Evolutionary conservation across 164 flowering plant genomes (phyloP), one percentile per base, ranked within the genome.

Genomic region (Vitis cinerea): DNA sequence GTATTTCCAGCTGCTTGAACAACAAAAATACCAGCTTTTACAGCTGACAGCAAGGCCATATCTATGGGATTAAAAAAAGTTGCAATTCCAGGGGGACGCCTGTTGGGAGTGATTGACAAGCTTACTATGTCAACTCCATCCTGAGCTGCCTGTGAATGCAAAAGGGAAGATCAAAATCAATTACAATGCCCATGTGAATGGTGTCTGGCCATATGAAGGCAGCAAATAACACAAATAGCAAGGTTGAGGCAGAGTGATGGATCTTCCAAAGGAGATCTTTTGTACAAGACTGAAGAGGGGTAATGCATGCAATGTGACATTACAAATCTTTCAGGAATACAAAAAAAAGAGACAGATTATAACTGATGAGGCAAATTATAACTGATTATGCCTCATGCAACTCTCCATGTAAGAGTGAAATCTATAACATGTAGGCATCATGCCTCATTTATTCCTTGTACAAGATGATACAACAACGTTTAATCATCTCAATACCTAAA

Each of bases 1-100:
- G 99, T 95, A 69, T 95, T 95, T 7, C 99, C 99, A 27, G 99
- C 98, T 68, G 99, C 99, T 83, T 95, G 99, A 69, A 95, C 93
- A 49, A 88, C 97, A 83, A 95, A 95, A 30, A 95, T 91, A 19
- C 98, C 97, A 72, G 87, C 86, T 77, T 89, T 95, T 8, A 87
- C 90, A 55, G 99, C 99, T 16, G 99, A 87, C 60, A 95, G 85
- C 66, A 95, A 78, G 6, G 98, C 94, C 99, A 95, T 95, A 73
- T 95, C 99, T 70, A 95, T 88, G 16, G 98, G 99, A 79, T 93
- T 95, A 61, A 95, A 93, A 73, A 91, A 95, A 37, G 95, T 91
- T 19, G 99, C 99, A 68, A 95, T 72, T 29, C 99, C 99, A 44
- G 94, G 94, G 73, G 99, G 99, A 50, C 95, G 94, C 77, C 99